Evolutionary conservation across 2,329 filamentous ascomycete species (phyloP).

Genomic region (Massarina eburnea): DNA sequence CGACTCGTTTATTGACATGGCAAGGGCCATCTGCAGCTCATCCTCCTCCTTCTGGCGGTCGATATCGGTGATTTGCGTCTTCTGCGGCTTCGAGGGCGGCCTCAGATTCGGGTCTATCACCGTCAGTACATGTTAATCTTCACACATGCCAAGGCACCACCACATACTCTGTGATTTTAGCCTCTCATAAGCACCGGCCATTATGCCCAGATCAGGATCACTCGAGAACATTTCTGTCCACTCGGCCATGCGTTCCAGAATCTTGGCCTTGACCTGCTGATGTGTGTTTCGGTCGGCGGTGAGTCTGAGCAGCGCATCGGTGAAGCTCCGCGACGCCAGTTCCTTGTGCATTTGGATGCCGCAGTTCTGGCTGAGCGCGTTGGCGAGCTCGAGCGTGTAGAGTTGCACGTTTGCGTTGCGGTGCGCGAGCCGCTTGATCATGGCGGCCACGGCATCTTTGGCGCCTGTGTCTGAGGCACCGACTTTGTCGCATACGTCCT

Average conservation of each 20-base stretch:
- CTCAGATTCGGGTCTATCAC: constrained; percentile 81
- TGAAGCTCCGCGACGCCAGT: constrained; percentile 87
- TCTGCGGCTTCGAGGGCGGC: constrained; percentile 87
- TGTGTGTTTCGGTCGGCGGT: constrained; percentile 95
- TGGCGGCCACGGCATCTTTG: constrained; percentile 82
- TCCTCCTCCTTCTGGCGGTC: constrained; percentile 96
- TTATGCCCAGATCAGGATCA: constrained; percentile 91
- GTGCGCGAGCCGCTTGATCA: constrained; percentile 90
- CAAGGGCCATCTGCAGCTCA: constrained; percentile 93
- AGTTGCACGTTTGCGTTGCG: constrained; percentile 95
- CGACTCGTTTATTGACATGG: constrained; percentile 89
- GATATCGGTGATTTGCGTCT: constrained; percentile 84
- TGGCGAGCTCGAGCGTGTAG: constrained; percentile 87
- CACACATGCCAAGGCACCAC: not conserved
- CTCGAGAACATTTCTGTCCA: constrained; percentile 94
- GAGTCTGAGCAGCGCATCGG: constrained; percentile 86
- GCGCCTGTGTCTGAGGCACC: constrained; percentile 57
- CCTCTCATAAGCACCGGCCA: constrained; percentile 91
- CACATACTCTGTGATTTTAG: constrained; percentile 69
- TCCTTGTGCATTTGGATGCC: constrained; percentile 85
- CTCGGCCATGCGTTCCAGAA: constrained; percentile 92
- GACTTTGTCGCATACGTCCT: constrained; percentile 65
- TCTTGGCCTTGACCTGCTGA: constrained; percentile 94
- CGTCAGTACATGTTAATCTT: constrained; percentile 10
- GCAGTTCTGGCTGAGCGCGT: constrained; percentile 90